Conservation (phyloP, 768 basidiomycete species). For the Mycena polygramma region DNA sequence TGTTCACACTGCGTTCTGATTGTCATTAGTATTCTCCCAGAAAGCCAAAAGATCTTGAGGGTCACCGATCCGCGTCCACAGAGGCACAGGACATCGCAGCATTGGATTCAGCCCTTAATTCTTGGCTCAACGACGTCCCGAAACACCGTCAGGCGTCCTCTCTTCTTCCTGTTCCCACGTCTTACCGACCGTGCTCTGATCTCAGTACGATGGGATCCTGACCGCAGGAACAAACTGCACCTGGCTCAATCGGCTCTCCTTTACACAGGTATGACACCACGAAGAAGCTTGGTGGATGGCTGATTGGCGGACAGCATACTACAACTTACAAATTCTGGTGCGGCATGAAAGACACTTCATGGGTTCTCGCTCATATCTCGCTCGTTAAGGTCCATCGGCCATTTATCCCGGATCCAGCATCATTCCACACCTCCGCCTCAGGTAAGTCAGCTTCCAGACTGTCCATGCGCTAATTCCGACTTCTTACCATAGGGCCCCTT, state of each 20-base stretch:
- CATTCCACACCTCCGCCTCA: slow-evolving; percentile 49
- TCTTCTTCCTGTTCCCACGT: slow-evolving; percentile 15
- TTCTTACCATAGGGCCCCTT: slow-evolving; percentile 38
- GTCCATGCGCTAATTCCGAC: background rate
- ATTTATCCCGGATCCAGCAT: slow-evolving; percentile 64
- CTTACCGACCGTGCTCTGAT: slow-evolving; percentile 27
- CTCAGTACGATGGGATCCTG: slow-evolving; percentile 50
- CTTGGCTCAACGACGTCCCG: slow-evolving; percentile 72
- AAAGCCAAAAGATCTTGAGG: slow-evolving; percentile 37
- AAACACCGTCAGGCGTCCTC: slow-evolving; percentile 49
- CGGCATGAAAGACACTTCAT: background rate
- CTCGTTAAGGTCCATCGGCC: slow-evolving; percentile 61
- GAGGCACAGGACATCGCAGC: slow-evolving; percentile 67
- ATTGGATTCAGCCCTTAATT: slow-evolving; percentile 72
- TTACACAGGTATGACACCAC: slow-evolving; percentile 18
- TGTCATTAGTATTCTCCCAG: slow-evolving; percentile 68
- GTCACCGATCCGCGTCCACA: slow-evolving; percentile 52
- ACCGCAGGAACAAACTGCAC: slow-evolving; percentile 35
- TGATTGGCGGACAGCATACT: slow-evolving; percentile 20
- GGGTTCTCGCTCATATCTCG: background rate
- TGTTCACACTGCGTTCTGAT: background rate
- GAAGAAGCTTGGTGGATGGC: background rate
- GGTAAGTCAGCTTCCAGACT: slow-evolving; percentile 4
- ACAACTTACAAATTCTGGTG: slow-evolving; percentile 64
- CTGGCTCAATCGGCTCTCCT: slow-evolving; percentile 42